phyloP scores from a whole-genome alignment of 2,329 filamentous ascomycete species.

The Fusarium fracticaudum region DNA sequence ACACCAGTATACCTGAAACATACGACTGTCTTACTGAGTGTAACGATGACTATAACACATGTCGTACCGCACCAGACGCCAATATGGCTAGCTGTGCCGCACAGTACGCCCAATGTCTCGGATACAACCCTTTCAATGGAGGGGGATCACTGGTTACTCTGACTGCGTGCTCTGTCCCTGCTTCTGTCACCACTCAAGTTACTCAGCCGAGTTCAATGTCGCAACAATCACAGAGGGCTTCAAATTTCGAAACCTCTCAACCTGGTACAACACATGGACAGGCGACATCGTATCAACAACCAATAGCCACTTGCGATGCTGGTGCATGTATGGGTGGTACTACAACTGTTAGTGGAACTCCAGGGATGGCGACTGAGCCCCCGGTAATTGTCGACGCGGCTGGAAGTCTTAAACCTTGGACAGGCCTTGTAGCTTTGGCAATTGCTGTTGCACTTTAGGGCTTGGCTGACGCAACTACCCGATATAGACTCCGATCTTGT shows the following conservation, averaged over 20 bases:
- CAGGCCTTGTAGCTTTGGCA: background rate
- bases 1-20: background rate
- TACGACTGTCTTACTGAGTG: constrained; percentile 3
- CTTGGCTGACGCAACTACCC: too few species aligned
- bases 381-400: background rate
- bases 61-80: background rate
- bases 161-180: background rate
- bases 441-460: background rate
- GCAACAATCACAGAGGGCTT: background rate
- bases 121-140: constrained; percentile 4
- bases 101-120: constrained; percentile 1
- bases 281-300: background rate
- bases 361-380: background rate
- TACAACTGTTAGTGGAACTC: background rate
- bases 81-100: constrained; percentile 6
- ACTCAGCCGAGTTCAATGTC: background rate
- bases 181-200: background rate
- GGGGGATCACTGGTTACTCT: constrained; percentile 1
- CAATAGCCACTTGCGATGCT: background rate
- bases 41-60: background rate
- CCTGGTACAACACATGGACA: background rate
- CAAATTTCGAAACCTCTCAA: background rate
- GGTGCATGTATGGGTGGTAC: background rate
- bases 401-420: background rate
- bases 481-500: background rate